A percentile compares a stretch with the other conserved stretches of the same genome.
These are phyloP conservation scores for Neurospora sp. DNA, from an alignment of 495 filamentous ascomycete species.

Conservation along the genomic window DNA sequence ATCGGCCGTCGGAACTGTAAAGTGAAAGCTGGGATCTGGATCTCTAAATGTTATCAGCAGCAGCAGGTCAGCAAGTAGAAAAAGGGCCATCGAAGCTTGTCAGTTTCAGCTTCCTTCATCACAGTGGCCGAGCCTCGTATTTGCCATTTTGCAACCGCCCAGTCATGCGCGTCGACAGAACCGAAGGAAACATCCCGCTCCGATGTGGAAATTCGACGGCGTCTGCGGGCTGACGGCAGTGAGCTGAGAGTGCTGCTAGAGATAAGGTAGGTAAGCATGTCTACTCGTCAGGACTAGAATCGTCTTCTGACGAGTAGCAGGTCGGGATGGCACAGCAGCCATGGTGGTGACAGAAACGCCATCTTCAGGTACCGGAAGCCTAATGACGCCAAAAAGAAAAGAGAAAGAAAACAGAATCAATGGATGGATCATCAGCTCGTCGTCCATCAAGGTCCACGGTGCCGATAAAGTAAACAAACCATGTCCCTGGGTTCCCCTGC, in stretches of 20 bases:
- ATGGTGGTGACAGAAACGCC: not conserved
- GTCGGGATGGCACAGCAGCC: not conserved
- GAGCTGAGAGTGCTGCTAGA: not conserved
- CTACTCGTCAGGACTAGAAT: too few species aligned
- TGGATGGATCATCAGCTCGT: too few species aligned
- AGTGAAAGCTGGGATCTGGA: not conserved
- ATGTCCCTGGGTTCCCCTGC: too few species aligned
- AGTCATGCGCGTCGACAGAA: not conserved
- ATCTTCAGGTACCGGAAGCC: not conserved
- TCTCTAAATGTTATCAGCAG: not conserved
- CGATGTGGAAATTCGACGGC: not conserved
- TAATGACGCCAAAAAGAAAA: not conserved
- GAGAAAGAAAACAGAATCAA: not conserved
- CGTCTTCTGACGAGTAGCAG: too few species aligned
- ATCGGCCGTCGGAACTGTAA: too few species aligned
- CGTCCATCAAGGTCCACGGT: too few species aligned
- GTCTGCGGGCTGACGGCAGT: not conserved
- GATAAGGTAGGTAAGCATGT: not conserved
- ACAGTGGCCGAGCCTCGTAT: not conserved
- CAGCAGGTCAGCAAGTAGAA: not conserved
- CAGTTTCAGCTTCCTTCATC: not conserved
- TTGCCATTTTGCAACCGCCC: not conserved
- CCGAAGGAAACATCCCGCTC: not conserved
- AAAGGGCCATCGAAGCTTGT: not conserved
- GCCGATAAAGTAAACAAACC: too few species aligned